Base-by-base conservation (phyloP, 148 eudicot species). In the Salicornia ramosissima region DNA sequence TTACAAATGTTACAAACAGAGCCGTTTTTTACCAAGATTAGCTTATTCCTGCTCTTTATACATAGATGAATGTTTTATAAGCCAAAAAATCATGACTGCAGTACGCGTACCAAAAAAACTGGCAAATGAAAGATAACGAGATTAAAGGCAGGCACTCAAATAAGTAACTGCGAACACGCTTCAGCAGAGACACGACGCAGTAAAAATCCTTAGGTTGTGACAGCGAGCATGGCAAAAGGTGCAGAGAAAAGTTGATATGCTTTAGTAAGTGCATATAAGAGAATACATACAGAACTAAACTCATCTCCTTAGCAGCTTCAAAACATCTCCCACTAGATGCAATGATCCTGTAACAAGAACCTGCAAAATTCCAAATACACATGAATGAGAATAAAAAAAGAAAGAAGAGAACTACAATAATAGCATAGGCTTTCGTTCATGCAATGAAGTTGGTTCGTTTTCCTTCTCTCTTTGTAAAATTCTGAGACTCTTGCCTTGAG, bases 261-360 rank as follows among this genome's bases (percentile, higher is more conserved):
- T 62, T 5, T 30, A 34, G n/a, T n/a, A 45, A 36, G 14, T 31
- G 26, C 6, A 31, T n/a, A 16, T 71, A 28, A 11, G 16, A 61
- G 59, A 28, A n/a, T 16, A 42, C 28, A 24, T n/a, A n/a, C n/a
- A 31, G 0, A 6, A 55, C 14, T 25, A 45, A 40, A 10, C 15
- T 83, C 75, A 86, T 59, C 86, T 86, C 74, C 67, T 77, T 13
- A 90, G 77, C 40, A 90, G 78, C 81, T 86, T 90, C 67, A 90
- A 34, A 34, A 90, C 96, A 79, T 90, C 96, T 66, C 96, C 96
- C 21, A 90, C 96, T 68, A 90, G 80, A 83, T 90, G 96, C 71
- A 90, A 77, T 14, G 96, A 90, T 16, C 96, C 96, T 21, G 96
- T 90, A n/a, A 90, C 96, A 50, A 90, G 89, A 58, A 90, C 96